Evolutionary conservation across 805 yeast genomes (phyloP), one percentile per base, ranked within the genome.

Genomic region (Schwanniomyces polymorphus): DNA sequence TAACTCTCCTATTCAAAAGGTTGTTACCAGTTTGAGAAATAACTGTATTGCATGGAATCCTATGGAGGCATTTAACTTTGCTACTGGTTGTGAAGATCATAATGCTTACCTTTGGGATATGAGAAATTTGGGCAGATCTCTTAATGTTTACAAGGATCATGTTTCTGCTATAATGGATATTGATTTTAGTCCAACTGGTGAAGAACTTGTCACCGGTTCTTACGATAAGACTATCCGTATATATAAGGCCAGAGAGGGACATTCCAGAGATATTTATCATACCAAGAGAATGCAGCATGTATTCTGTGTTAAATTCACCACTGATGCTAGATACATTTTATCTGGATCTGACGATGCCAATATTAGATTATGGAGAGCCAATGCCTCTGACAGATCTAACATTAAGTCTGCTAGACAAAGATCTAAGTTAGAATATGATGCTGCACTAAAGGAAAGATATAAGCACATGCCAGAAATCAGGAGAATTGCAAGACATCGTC

Each of bases 211-310:
- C 5, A 86, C 97, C 1, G 97, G 97, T 14, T 88, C 97, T 0
- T 94, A 92, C 65, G 99, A 94, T 68, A 88, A 90, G 60, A 90
- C 98, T 1, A 80, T 94, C 27, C 78, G 99, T 56, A 83, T 94
- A 16, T 94, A 72, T 69, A 82, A 83, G 44, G 72, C 82, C 1
- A 72, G 79, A 29, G 88, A 86, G 52, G 98, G 99, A 31, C 98
- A 92, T 67, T 88, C 97, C 5, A 78, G 97, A 52, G 99, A 94
- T 60, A 79, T 95, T 38, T 94, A 94, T 65, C 99, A 94, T 61
- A 94, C 99, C 11, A 91, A 90, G 73, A 81, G 99, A 64, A 94
- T 94, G 99, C 99, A 94, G 72, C 85, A 92, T 49, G 88, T 94
- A 9, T 89, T 91, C 67, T 80, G 87, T 47, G 89, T 86, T 35